These are phyloP conservation scores for Kwoniella bestiolae DNA, from an alignment of 768 basidiomycete species.

Conservation along the genomic window DNA sequence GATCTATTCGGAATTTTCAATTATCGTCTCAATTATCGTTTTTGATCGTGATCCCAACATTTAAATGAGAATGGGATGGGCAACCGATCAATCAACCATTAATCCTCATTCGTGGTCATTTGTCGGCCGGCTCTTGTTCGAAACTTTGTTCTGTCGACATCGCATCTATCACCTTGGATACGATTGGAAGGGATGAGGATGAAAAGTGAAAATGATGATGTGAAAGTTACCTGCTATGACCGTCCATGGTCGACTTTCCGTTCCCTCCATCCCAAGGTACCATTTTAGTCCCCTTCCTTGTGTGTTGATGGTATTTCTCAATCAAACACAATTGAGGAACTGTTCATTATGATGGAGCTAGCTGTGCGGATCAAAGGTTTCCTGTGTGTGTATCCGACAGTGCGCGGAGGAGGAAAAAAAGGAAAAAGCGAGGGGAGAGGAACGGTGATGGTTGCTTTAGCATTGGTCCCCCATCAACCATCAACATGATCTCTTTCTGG, in stretches of 20 bases:
- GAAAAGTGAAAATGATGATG: background rate
- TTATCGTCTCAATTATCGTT: background rate
- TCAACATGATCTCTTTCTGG: background rate
- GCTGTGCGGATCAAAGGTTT: constrained; percentile 6
- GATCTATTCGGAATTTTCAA: background rate
- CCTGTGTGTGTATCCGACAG: constrained; percentile 2
- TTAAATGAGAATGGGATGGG: background rate
- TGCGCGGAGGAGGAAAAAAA: background rate
- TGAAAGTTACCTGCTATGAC: background rate
- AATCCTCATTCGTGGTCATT: background rate
- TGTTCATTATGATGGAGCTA: constrained; percentile 5
- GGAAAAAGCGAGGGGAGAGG: background rate
- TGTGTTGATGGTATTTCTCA: background rate
- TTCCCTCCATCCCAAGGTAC: no score
- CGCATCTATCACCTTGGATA: no score
- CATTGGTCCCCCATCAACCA: background rate
- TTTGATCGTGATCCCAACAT: background rate
- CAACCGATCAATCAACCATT: background rate
- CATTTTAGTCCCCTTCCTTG: background rate
- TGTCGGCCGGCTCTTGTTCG: background rate
- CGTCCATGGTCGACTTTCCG: background rate
- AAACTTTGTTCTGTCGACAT: no score
- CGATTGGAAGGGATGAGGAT: background rate
- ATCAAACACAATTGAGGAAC: constrained; percentile 3
- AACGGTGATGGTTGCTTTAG: background rate